Conservation (phyloP, 345 rosid species). For the Heritiera littoralis region DNA sequence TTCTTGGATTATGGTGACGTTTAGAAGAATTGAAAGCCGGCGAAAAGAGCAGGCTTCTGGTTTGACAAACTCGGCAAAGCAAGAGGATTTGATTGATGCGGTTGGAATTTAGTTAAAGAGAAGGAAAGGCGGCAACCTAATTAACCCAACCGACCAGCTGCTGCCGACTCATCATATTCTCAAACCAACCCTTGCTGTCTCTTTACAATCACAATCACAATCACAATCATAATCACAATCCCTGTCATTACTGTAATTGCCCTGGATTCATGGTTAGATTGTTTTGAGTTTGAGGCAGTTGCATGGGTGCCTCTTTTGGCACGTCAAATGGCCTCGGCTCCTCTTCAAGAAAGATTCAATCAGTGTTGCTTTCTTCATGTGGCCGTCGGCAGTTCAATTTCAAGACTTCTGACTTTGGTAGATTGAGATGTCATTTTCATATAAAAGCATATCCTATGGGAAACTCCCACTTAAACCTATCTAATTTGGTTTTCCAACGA, state of each 20-base stretch:
- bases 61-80: neutral
- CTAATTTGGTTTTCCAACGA: no score
- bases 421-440: no score
- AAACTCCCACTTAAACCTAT: no score
- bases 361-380: neutral
- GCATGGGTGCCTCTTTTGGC: neutral
- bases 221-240: neutral
- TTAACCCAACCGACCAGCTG: slow-evolving; percentile 4
- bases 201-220: neutral
- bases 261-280: neutral
- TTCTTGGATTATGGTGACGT: neutral
- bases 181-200: neutral
- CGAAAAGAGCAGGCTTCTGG: neutral
- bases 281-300: neutral
- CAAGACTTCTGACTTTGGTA: no score
- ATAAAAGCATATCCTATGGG: no score
- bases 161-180: neutral
- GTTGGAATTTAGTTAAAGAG: neutral
- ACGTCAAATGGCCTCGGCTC: neutral
- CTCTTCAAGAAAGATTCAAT: slow-evolving; percentile 1
- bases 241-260: neutral
- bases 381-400: no score
- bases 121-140: neutral
- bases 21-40: neutral
- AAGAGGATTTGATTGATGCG: neutral